Conservation (phyloP, 2,329 filamentous ascomycete species). For the Ilyonectria destructans region DNA sequence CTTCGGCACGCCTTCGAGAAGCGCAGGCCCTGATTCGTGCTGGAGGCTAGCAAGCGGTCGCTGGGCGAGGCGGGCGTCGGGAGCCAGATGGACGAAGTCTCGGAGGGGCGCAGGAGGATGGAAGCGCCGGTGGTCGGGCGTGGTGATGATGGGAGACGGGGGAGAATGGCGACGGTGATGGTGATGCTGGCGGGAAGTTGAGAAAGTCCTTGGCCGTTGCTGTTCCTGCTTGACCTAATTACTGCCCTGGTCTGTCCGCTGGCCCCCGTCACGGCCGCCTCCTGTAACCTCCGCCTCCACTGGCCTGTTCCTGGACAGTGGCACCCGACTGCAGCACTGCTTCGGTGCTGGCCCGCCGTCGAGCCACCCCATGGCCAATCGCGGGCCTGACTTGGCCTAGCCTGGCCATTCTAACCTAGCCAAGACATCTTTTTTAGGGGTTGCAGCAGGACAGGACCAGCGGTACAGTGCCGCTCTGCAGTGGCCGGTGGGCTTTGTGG, state of each 20-base stretch:
- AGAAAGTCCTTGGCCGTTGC: constrained; percentile 22
- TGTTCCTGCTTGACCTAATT: constrained; percentile 18
- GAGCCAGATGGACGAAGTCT: constrained; percentile 34
- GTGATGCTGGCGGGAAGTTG: constrained; percentile 32
- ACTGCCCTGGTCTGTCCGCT: constrained; percentile 19
- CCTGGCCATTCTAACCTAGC: constrained; percentile 29
- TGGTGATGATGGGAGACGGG: constrained; percentile 20
- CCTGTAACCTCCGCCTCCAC: constrained; percentile 35
- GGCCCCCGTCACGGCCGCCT: constrained; percentile 23
- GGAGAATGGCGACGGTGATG: constrained; percentile 21
- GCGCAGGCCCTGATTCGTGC: constrained; percentile 36
- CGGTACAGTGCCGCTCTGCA: constrained; percentile 35
- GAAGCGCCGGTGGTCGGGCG: constrained; percentile 9
- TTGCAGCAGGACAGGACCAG: constrained; percentile 31
- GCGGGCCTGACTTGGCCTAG: constrained; percentile 21
- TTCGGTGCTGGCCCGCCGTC: constrained; percentile 27
- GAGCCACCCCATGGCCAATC: constrained; percentile 41
- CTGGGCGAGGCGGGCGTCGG: constrained; percentile 27
- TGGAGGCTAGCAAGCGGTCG: constrained; percentile 37
- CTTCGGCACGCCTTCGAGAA: constrained; percentile 40
- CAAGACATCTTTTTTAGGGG: constrained; percentile 48
- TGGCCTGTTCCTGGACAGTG: constrained; percentile 38
- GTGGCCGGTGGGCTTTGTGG: constrained; percentile 35
- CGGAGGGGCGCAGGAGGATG: constrained; percentile 24
- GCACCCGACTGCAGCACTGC: constrained; percentile 25